A percentile compares a stretch with the other conserved stretches of the same genome.
Evolutionary conservation across 129 eudicot genomes (phyloP).

Genomic region (Flaveria linearis): DNA sequence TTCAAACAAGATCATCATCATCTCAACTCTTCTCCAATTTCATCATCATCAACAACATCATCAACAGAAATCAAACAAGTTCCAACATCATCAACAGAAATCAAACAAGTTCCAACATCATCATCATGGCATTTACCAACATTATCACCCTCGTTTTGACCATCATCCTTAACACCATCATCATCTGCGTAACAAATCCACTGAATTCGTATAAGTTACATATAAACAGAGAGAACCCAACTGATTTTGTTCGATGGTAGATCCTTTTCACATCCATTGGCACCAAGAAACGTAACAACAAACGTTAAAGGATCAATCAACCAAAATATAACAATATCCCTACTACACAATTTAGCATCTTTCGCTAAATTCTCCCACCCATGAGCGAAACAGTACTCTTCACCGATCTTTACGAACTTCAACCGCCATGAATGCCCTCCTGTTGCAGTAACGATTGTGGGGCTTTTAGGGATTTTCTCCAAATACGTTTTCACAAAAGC

Average conservation of each 20-base stretch:
- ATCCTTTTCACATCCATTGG: conserved; percentile 30
- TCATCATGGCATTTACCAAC: background rate
- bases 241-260: conserved; percentile 24
- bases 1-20: no score
- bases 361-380: conserved; percentile 35
- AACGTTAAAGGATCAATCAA: conserved; percentile 27
- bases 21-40: no score
- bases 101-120: no score
- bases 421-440: conserved; percentile 28
- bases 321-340: conserved; percentile 27
- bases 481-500: conserved; percentile 24
- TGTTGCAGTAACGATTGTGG: conserved; percentile 21
- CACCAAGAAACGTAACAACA: conserved; percentile 12
- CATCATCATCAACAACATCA: no score
- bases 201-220: background rate
- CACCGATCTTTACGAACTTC: conserved; percentile 23
- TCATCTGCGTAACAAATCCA: conserved; percentile 23
- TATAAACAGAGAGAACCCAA: conserved; percentile 10
- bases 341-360: conserved; percentile 19
- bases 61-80: no score
- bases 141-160: background rate
- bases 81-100: no score
- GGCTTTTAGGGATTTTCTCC: conserved; percentile 25
- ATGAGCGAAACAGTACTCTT: conserved; percentile 33
- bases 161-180: background rate